These are phyloP conservation scores for Acidomyces sp. DNA, from an alignment of 495 filamentous ascomycete species.

Conservation along the genomic window DNA sequence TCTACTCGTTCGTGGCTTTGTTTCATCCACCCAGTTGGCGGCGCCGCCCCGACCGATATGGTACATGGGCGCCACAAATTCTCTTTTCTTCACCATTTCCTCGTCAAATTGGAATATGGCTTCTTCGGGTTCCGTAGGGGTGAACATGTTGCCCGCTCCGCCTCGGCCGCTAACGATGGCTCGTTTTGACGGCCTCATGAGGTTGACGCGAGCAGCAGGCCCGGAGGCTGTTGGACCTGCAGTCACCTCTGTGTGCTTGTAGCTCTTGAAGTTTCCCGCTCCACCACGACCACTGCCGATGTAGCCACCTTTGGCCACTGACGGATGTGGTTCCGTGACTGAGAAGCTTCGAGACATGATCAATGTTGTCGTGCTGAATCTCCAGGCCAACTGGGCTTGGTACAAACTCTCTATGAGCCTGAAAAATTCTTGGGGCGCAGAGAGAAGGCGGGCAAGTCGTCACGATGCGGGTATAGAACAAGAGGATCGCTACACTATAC, in stretches of 20 bases:
- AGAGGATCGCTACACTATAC: too few relatives aligned
- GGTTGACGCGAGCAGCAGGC: slow-evolving; percentile 36
- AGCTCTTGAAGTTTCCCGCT: slow-evolving; percentile 64
- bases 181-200: slow-evolving; percentile 17
- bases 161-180: slow-evolving; percentile 52
- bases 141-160: slow-evolving; percentile 78
- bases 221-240: slow-evolving; percentile 42
- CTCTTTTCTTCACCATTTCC: slow-evolving; percentile 60
- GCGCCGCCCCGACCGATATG: slow-evolving; percentile 82
- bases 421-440: too few relatives aligned
- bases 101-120: slow-evolving; percentile 84
- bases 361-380: too few relatives aligned
- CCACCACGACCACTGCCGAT: slow-evolving; percentile 76
- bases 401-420: too few relatives aligned
- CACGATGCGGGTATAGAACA: too few relatives aligned
- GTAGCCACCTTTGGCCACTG: slow-evolving; percentile 41
- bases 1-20: slow-evolving; percentile 2
- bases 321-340: slow-evolving; percentile 71
- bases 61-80: slow-evolving; percentile 48
- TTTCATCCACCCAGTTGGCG: slow-evolving; percentile 55
- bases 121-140: slow-evolving; percentile 38
- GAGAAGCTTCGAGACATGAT: slow-evolving; percentile 35
- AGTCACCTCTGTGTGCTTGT: slow-evolving; percentile 50
- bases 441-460: too few relatives aligned
- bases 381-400: too few relatives aligned